These are phyloP conservation scores for Sugiyamaella pinicola DNA, from an alignment of 1,139 yeast genomes.

Conservation along the genomic window DNA sequence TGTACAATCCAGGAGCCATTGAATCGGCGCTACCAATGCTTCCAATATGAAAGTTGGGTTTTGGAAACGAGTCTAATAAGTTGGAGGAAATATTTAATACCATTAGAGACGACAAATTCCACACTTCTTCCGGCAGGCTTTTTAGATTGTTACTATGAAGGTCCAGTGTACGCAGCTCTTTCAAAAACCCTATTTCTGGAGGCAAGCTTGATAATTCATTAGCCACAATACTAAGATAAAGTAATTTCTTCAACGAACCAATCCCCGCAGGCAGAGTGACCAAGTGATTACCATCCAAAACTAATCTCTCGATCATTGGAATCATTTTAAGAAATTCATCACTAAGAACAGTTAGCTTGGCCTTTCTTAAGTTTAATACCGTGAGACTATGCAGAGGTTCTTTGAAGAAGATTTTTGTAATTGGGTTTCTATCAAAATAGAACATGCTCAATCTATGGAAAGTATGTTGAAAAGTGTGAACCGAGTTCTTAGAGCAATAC, in stretches of 20 bases:
- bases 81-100: constrained; percentile 80
- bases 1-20: constrained; percentile 12
- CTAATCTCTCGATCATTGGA: constrained; percentile 70
- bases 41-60: constrained; percentile 37
- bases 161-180: constrained; percentile 68
- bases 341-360: constrained; percentile 76
- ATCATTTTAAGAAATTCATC: constrained; percentile 62
- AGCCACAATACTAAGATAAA: constrained; percentile 67
- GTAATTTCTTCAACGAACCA: constrained; percentile 58
- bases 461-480: constrained; percentile 63
- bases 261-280: constrained; percentile 75
- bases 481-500: constrained; percentile 74
- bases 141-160: constrained; percentile 85
- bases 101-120: constrained; percentile 61
- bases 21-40: constrained; percentile 28
- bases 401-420: constrained; percentile 70
- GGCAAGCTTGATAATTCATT: constrained; percentile 82
- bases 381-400: constrained; percentile 64
- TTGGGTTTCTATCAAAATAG: constrained; percentile 73
- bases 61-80: constrained; percentile 66
- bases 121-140: constrained; percentile 65
- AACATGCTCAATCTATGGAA: constrained; percentile 40
- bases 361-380: constrained; percentile 75
- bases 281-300: constrained; percentile 80
- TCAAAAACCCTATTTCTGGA: constrained; percentile 59